These are phyloP conservation scores for Isoetes engelmannii DNA, from an alignment of 83 land plant species.

Conservation along the genomic window DNA sequence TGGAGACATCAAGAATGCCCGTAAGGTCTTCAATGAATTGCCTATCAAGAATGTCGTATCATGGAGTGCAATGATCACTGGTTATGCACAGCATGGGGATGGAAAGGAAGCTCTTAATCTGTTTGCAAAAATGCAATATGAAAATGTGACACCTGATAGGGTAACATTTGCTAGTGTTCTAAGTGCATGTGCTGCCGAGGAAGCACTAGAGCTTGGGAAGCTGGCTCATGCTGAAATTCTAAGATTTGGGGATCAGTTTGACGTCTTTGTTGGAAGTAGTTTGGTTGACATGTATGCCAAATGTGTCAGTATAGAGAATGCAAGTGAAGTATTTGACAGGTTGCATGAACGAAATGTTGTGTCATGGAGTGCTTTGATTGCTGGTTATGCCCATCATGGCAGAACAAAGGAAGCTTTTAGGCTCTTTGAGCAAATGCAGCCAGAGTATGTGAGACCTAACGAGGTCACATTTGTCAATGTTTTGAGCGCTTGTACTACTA, in stretches of 20 bases:
- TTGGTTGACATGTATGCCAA: too few relatives aligned
- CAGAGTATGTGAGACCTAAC: neutral
- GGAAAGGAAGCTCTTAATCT: neutral
- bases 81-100: constrained; percentile 1
- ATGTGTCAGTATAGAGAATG: too few relatives aligned
- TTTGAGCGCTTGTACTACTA: constrained; percentile 8
- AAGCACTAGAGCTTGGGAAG: neutral
- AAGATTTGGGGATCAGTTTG: neutral
- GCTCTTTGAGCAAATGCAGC: constrained; percentile 14
- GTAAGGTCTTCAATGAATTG: neutral
- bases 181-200: neutral
- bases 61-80: neutral
- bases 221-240: neutral
- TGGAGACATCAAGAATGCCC: neutral
- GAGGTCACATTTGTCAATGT: constrained; percentile 5
- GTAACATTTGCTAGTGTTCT: neutral
- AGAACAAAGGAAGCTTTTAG: neutral
- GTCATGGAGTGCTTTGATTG: constrained; percentile 17
- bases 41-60: neutral
- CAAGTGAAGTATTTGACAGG: constrained; percentile 3
- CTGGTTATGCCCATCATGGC: constrained; percentile 19
- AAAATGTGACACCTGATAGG: neutral
- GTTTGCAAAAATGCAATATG: neutral
- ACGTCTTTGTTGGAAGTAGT: too few relatives aligned
- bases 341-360: constrained; percentile 6